These are phyloP conservation scores for Alternaria postmessia DNA, from an alignment of 2,329 filamentous ascomycete species.

Conservation along the genomic window DNA sequence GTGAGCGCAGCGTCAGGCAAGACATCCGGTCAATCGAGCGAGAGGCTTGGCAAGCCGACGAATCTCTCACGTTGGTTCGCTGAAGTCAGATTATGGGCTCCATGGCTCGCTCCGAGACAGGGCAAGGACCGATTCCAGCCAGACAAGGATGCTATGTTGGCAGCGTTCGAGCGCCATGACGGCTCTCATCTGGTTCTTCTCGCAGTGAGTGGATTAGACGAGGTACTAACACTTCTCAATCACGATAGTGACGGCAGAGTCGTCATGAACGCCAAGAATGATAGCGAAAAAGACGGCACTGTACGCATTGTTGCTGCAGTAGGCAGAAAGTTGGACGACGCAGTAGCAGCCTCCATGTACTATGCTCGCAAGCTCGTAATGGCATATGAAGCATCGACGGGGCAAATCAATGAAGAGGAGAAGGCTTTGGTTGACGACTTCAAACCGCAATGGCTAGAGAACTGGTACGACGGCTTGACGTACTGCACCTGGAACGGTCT, in stretches of 20 bases:
- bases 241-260: conserved; percentile 72
- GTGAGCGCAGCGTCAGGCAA: conserved; percentile 65
- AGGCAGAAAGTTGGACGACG: conserved; percentile 75
- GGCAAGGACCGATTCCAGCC: conserved; percentile 72
- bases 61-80: conserved; percentile 79
- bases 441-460: conserved; percentile 74
- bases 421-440: conserved; percentile 59
- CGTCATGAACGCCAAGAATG: conserved; percentile 74
- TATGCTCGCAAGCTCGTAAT: conserved; percentile 75
- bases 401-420: conserved; percentile 59
- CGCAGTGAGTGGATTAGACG: conserved; percentile 75
- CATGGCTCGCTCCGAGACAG: conserved; percentile 91
- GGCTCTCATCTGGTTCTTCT: conserved; percentile 81
- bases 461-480: conserved; percentile 91
- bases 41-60: conserved; percentile 70
- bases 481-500: conserved; percentile 98
- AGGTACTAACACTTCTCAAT: conserved; percentile 74
- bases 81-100: conserved; percentile 77
- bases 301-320: conserved; percentile 74
- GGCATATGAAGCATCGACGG: conserved; percentile 53
- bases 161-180: conserved; percentile 75
- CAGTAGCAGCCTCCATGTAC: conserved; percentile 84
- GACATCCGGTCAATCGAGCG: conserved; percentile 64
- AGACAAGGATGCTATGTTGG: conserved; percentile 79
- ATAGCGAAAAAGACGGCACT: conserved; percentile 64